Conservation (phyloP, 1,284 basidiomycete genomes). For the Trametes sp. region DNA sequence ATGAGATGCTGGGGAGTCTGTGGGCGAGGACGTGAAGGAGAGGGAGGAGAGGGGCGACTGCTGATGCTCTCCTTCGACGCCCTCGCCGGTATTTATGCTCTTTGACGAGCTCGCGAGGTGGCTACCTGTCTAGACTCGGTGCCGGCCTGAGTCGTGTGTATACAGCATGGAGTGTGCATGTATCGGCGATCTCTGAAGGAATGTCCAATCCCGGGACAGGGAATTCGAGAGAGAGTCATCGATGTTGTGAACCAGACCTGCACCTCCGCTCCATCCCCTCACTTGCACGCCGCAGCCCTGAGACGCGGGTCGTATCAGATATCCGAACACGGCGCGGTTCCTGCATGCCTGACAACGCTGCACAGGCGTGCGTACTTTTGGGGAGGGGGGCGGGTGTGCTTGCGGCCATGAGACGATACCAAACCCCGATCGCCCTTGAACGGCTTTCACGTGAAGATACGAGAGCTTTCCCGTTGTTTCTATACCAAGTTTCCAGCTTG, state of each 20-base stretch:
- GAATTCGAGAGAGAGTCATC: slow-evolving; percentile 8
- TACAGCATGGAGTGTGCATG: slow-evolving; percentile 14
- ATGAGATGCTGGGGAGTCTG: not conserved
- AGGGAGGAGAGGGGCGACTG: not conserved
- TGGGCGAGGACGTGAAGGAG: not conserved
- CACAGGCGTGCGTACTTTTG: too few species aligned
- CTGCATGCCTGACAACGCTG: too few species aligned
- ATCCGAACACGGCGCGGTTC: not conserved
- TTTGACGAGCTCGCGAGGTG: not conserved
- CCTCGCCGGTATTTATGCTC: slow-evolving; percentile 10
- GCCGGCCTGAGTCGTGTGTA: not conserved
- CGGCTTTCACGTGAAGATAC: too few species aligned
- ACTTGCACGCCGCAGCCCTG: not conserved
- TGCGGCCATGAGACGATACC: too few species aligned
- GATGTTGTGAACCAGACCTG: slow-evolving; percentile 9
- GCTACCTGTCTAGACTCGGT: not conserved
- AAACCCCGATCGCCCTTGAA: too few species aligned
- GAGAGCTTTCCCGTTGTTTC: too few species aligned
- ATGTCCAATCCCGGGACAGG: not conserved
- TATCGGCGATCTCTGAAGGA: slow-evolving; percentile 19
- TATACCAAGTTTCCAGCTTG: too few species aligned
- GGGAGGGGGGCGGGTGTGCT: too few species aligned
- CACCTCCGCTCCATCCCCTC: not conserved
- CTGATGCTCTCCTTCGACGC: not conserved
- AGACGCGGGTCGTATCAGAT: not conserved